Percentiles rank a stretch among this genome's conserved stretches.
phyloP scores from a whole-genome alignment of 2,329 filamentous ascomycete genomes.

The Rutstroemia sydowiana region DNA sequence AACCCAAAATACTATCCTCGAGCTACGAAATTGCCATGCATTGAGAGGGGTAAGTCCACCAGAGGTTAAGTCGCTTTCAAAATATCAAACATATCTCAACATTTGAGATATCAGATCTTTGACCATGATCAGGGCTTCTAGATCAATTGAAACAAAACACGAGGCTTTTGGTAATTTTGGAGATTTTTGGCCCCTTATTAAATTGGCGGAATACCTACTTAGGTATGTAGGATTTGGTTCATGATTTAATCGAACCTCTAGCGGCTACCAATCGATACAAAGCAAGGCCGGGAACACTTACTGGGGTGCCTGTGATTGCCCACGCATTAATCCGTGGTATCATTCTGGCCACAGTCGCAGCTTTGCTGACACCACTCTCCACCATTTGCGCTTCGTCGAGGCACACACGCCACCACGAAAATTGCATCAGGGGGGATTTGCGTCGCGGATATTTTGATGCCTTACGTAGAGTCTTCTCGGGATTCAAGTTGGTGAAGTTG shows the following conservation, averaged over 20 bases:
- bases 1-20: not conserved
- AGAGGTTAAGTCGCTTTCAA: too few relatives aligned
- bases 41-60: too few relatives aligned
- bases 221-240: not conserved
- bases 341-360: conserved; percentile 69
- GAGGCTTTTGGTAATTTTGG: not conserved
- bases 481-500: conserved; percentile 64
- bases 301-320: conserved; percentile 86
- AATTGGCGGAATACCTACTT: too few relatives aligned
- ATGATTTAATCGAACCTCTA: too few relatives aligned
- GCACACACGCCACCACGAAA: conserved; percentile 79
- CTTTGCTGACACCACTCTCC: conserved; percentile 77
- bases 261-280: too few relatives aligned
- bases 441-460: conserved; percentile 57
- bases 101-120: too few relatives aligned
- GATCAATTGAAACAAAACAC: not conserved
- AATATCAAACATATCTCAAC: too few relatives aligned
- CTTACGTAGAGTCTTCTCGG: conserved; percentile 57
- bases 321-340: conserved; percentile 83
- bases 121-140: too few relatives aligned
- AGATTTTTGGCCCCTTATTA: too few relatives aligned
- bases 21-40: too few relatives aligned
- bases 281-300: conserved; percentile 36
- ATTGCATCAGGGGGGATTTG: conserved; percentile 69
- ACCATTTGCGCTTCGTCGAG: conserved; percentile 85